These are phyloP conservation scores for Trichoderma gracile DNA, from an alignment of 2,329 filamentous ascomycete species.

Conservation along the genomic window DNA sequence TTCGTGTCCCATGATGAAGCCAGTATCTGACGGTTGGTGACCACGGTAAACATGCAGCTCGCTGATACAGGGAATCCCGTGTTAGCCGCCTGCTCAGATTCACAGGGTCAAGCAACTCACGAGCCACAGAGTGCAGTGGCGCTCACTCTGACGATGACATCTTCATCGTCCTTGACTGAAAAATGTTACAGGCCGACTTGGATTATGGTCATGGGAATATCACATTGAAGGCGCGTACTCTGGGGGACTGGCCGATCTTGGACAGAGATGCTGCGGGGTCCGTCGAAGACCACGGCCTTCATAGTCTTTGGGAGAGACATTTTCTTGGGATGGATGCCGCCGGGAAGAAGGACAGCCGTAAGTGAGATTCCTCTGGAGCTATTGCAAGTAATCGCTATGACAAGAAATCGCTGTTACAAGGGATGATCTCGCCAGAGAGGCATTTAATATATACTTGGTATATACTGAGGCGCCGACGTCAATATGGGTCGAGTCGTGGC, in stretches of 20 bases:
- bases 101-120: conserved; percentile 51
- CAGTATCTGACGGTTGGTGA: conserved; percentile 67
- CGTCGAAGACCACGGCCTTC: conserved; percentile 88
- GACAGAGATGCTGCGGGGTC: conserved; percentile 70
- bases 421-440: not conserved
- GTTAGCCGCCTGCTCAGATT: not conserved
- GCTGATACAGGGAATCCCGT: not conserved
- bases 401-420: no score
- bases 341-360: not conserved
- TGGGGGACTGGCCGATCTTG: conserved; percentile 78
- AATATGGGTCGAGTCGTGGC: not conserved
- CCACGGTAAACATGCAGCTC: conserved; percentile 87
- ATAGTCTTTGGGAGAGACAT: conserved; percentile 58
- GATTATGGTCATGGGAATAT: not conserved
- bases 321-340: not conserved
- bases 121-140: conserved; percentile 86
- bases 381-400: no score
- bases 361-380: not conserved
- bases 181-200: conserved; percentile 22
- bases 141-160: conserved; percentile 80
- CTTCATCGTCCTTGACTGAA: conserved; percentile 65
- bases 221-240: conserved; percentile 37
- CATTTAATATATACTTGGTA: not conserved
- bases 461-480: conserved; percentile 9
- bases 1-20: conserved; percentile 77